Evolutionary conservation across 228 moss, liverwort and hornwort species (phyloP).

Genomic region (Sphagnum fallax): DNA sequence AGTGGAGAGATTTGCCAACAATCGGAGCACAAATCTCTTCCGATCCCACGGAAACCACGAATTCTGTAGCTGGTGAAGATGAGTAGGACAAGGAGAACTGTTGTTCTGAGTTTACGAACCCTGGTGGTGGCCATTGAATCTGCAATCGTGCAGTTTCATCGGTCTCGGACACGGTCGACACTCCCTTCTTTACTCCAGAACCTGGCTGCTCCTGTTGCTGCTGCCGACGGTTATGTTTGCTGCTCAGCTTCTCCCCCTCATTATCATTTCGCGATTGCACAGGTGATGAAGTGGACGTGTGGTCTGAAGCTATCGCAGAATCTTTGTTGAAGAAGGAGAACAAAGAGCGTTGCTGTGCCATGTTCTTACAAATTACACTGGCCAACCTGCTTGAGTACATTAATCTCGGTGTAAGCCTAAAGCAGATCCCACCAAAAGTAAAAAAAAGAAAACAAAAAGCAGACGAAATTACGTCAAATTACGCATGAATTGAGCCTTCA

Average conservation of each 20-base stretch:
- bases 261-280: conserved; percentile 1
- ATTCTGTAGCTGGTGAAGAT: too few relatives aligned
- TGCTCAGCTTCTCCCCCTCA: conserved; percentile 11
- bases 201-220: not conserved
- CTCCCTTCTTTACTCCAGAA: not conserved
- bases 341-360: conserved; percentile 67
- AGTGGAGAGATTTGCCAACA: too few relatives aligned
- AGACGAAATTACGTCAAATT: too few relatives aligned
- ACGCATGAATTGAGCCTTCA: too few relatives aligned
- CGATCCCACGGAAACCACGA: not conserved
- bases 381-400: too few relatives aligned
- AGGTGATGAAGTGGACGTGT: conserved; percentile 4
- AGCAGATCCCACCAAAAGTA: too few relatives aligned
- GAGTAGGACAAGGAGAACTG: too few relatives aligned
- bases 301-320: conserved; percentile 16
- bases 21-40: not conserved
- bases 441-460: too few relatives aligned
- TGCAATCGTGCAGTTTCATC: not conserved
- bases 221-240: conserved; percentile 3
- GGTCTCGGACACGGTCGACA: not conserved
- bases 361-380: conserved; percentile 5
- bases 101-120: not conserved
- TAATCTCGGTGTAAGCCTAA: too few relatives aligned
- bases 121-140: not conserved
- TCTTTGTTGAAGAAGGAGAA: conserved; percentile 72